These are phyloP conservation scores for Ephemerocybe angulata DNA, from an alignment of 768 basidiomycete genomes.

Conservation along the genomic window DNA sequence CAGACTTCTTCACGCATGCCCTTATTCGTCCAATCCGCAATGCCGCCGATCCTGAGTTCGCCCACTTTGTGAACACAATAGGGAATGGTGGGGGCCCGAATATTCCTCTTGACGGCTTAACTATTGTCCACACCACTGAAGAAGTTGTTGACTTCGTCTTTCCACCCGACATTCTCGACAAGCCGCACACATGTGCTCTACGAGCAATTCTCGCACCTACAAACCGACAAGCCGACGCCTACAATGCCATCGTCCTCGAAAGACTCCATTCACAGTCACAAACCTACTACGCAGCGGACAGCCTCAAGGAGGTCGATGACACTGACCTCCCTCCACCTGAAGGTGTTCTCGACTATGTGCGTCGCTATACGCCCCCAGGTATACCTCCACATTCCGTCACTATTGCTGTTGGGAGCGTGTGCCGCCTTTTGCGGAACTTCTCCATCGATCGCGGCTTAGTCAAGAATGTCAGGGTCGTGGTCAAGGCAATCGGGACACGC, in stretches of 20 bases:
- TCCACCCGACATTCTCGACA: not conserved
- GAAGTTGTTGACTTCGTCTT: not conserved
- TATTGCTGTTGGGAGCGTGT: constrained; percentile 31
- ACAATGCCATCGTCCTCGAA: constrained; percentile 29
- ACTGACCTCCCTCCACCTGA: not conserved
- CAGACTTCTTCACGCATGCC: constrained; percentile 19
- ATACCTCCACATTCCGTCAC: not conserved
- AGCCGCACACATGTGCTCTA: constrained; percentile 12
- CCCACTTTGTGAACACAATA: constrained; percentile 34
- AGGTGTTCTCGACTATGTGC: not conserved
- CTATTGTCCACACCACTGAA: not conserved
- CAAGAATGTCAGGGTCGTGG: constrained; percentile 36
- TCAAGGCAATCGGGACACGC: constrained; percentile 22
- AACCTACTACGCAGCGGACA: not conserved
- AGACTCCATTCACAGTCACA: constrained; percentile 16
- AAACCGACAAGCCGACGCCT: constrained; percentile 32
- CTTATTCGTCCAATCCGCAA: constrained; percentile 34
- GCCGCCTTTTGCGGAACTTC: constrained; percentile 34
- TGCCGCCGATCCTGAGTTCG: constrained; percentile 32
- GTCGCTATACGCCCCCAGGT: not conserved
- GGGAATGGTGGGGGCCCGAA: constrained; percentile 29
- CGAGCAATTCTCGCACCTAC: constrained; percentile 36
- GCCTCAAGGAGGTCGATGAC: not conserved
- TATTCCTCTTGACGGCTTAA: constrained; percentile 15
- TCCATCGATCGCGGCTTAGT: constrained; percentile 34